Conservation (phyloP, 345 rosid genomes). For the Salix viminalis region DNA sequence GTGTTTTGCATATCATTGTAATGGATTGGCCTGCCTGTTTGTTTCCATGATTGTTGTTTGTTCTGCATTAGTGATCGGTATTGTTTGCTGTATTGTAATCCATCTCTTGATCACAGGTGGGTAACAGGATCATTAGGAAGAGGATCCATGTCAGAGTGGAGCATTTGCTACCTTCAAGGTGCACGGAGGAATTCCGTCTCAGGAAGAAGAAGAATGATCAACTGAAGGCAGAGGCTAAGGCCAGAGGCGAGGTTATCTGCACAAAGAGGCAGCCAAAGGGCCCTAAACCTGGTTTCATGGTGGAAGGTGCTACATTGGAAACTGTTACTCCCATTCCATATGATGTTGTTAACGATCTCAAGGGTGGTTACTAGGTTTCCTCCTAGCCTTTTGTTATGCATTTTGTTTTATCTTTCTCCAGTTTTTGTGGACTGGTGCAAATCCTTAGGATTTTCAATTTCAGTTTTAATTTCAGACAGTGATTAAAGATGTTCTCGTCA, state of each 20-base stretch:
- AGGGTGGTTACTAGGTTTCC: conserved; percentile 56
- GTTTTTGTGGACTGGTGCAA: neutral
- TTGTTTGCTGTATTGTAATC: neutral
- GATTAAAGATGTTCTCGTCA: neutral
- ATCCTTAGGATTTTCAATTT: neutral
- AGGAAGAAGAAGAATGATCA: conserved; percentile 60
- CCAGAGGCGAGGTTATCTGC: conserved; percentile 53
- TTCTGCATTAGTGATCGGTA: neutral
- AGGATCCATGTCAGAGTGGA: conserved; percentile 68
- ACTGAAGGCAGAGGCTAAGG: conserved; percentile 70
- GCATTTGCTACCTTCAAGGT: conserved; percentile 65
- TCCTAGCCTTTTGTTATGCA: neutral
- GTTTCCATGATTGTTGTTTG: neutral
- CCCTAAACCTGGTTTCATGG: conserved; percentile 73
- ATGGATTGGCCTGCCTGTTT: neutral
- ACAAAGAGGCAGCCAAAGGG: conserved; percentile 75
- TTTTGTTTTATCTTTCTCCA: neutral
- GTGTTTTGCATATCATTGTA: neutral
- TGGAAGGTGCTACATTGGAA: conserved; percentile 70
- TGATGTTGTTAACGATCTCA: conserved; percentile 74
- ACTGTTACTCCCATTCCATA: conserved; percentile 75
- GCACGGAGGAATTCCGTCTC: conserved; percentile 52
- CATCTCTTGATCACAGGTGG: conserved; percentile 28
- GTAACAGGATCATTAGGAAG: conserved; percentile 59
- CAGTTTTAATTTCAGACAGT: neutral